Conservation (phyloP, 208 protist genomes). For the Acanthamoeba castellanii region DNA sequence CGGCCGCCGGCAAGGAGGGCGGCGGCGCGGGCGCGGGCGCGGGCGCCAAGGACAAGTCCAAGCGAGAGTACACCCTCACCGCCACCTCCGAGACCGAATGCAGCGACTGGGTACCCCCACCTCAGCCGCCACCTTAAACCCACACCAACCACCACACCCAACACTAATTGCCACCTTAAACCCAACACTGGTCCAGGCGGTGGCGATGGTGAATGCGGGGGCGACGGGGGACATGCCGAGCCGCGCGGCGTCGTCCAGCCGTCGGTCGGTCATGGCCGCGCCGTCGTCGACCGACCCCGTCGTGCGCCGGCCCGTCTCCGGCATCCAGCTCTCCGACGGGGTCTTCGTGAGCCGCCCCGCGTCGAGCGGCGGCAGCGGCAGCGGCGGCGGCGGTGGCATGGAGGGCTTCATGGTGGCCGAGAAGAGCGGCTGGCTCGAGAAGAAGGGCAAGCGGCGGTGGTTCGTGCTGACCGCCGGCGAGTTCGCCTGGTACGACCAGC, state of each 20-base stretch:
- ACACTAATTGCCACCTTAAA: too few relatives aligned
- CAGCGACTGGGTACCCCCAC: background rate
- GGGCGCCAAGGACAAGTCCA: background rate
- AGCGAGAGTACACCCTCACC: slow-evolving; percentile 3
- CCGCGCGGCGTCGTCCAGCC: background rate
- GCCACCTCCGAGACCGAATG: slow-evolving; percentile 8
- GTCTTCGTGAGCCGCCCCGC: background rate
- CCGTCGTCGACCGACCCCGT: background rate
- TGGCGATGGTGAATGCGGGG: background rate
- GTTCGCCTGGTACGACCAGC: slow-evolving; percentile 31
- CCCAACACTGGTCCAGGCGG: too few relatives aligned
- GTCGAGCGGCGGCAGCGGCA: too few relatives aligned
- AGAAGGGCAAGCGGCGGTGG: slow-evolving; percentile 48
- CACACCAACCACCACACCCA: too few relatives aligned
- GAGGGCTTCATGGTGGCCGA: background rate
- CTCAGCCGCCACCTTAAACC: background rate
- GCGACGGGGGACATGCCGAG: background rate
- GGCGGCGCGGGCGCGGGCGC: too few relatives aligned
- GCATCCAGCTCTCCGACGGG: background rate
- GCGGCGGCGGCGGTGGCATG: background rate
- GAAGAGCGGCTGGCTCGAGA: slow-evolving; percentile 35
- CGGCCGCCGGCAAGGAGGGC: too few relatives aligned
- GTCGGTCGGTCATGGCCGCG: background rate
- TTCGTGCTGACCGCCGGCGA: background rate
- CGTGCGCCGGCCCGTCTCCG: background rate